phyloP scores from a whole-genome alignment of 176 grass and related monocot genomes.

The Oryza coarctata region DNA sequence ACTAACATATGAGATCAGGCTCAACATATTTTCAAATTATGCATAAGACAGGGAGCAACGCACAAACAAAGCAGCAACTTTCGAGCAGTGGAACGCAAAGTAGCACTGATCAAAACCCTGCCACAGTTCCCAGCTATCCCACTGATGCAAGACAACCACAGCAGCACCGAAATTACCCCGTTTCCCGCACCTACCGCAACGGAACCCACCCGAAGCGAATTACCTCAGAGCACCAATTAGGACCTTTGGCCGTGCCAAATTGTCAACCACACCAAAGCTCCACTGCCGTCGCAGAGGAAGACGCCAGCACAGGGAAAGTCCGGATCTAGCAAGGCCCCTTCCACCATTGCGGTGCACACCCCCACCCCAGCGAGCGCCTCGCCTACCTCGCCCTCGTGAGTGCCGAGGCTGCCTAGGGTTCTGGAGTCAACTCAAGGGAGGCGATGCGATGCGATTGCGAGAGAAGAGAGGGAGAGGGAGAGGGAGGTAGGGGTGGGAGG shows the following conservation, averaged over 20 bases:
- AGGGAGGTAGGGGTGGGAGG: neutral
- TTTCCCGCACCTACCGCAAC: neutral
- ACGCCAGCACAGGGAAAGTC: neutral
- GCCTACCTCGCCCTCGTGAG: neutral
- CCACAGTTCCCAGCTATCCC: neutral
- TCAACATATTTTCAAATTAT: neutral
- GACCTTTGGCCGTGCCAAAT: neutral
- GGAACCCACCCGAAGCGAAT: neutral
- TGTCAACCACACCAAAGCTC: neutral
- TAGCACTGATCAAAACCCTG: neutral
- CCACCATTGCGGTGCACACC: no score
- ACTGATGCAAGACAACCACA: neutral
- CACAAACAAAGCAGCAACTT: neutral
- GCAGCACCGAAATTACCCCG: conserved; percentile 13
- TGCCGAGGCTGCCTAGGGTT: neutral
- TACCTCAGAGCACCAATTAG: neutral
- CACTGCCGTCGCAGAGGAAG: neutral
- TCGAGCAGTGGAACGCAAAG: neutral
- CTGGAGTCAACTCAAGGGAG: neutral
- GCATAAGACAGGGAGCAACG: neutral
- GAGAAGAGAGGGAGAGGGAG: neutral
- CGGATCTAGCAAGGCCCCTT: conserved; percentile 18
- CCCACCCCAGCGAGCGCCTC: neutral
- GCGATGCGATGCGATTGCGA: neutral
- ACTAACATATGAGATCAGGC: neutral